Percentiles rank a stretch among this genome's conserved stretches.
phyloP scores from a whole-genome alignment of 2,329 filamentous ascomycete genomes.

The Exophiala sideris region DNA sequence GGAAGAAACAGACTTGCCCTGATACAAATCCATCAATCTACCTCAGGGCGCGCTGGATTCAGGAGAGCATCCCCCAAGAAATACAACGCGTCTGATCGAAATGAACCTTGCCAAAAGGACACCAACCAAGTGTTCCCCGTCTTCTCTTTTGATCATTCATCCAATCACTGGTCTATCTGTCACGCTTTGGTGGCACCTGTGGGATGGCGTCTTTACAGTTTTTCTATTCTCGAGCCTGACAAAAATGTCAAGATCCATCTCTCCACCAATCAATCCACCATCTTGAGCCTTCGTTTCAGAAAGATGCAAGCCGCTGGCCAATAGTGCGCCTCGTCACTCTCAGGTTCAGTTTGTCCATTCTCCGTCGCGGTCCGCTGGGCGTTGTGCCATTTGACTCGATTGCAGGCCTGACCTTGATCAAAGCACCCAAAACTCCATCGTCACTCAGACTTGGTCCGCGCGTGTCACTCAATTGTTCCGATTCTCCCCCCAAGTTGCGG shows the following conservation, averaged over 20 bases:
- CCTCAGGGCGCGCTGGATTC: no score
- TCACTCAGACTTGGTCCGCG: background rate
- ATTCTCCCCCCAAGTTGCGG: no score
- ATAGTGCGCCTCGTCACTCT: conserved; percentile 15
- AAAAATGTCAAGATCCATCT: conserved; percentile 6
- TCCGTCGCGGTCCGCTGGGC: conserved; percentile 10
- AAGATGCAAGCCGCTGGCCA: background rate
- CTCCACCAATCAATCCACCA: conserved; percentile 13
- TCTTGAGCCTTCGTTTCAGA: conserved; percentile 21
- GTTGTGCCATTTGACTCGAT: background rate
- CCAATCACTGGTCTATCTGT: background rate
- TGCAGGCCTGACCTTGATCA: background rate
- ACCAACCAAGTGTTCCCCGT: no score
- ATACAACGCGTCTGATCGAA: no score
- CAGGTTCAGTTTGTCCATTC: conserved; percentile 7
- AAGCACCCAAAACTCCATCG: background rate
- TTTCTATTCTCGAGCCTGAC: conserved; percentile 23
- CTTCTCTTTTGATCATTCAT: background rate
- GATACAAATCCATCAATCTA: no score
- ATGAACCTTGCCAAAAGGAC: no score
- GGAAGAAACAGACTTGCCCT: no score
- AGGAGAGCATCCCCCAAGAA: no score
- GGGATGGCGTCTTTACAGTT: background rate
- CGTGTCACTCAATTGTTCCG: background rate
- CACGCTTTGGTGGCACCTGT: background rate